Percentiles rank a stretch among this genome's conserved stretches.
These are phyloP conservation scores for Cadophora gregata DNA, from an alignment of 2,329 filamentous ascomycete genomes.

Conservation along the genomic window DNA sequence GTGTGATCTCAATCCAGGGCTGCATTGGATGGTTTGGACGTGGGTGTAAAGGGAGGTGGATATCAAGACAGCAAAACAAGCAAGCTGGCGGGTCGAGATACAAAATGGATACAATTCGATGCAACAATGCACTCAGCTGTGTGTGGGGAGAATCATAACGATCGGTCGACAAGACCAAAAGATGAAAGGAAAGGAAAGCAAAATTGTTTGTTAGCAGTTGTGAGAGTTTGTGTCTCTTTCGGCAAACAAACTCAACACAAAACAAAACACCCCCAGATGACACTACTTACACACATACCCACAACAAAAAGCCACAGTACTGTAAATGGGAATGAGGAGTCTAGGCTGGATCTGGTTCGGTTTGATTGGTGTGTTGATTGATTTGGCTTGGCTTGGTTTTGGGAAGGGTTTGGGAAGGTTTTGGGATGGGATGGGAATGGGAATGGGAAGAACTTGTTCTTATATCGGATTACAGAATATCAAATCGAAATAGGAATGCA, in stretches of 20 bases:
- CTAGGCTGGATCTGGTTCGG: background rate
- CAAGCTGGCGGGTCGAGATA: background rate
- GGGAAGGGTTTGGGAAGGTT: no score
- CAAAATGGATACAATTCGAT: background rate
- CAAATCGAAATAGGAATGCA: background rate
- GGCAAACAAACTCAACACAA: background rate
- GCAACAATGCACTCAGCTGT: background rate
- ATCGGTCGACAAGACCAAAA: background rate
- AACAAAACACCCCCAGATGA: background rate
- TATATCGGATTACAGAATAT: background rate
- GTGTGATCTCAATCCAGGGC: background rate
- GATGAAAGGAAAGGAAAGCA: background rate
- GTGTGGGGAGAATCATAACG: background rate
- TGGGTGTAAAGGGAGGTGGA: background rate
- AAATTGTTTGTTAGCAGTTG: background rate
- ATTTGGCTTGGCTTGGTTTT: background rate
- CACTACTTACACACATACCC: background rate
- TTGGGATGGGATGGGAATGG: constrained; percentile 4
- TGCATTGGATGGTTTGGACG: background rate
- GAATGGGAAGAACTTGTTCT: background rate
- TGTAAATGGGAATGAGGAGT: background rate
- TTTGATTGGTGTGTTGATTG: background rate
- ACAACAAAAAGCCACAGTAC: background rate
- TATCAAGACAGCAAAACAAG: background rate
- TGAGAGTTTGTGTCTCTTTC: background rate